Evolutionary conservation across 164 flowering plant genomes (phyloP).

Genomic region (Tinospora cordifolia): DNA sequence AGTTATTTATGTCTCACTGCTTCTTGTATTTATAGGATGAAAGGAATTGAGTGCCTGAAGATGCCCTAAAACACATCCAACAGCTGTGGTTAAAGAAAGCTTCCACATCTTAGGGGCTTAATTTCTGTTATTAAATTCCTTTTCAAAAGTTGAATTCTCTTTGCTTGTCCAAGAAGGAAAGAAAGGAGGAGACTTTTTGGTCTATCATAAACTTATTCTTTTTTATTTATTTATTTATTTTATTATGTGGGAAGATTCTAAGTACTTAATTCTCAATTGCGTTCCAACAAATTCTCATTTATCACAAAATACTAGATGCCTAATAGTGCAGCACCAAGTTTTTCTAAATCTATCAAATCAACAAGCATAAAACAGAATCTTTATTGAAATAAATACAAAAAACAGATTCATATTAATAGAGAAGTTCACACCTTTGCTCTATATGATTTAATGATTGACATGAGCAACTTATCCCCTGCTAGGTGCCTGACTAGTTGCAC

Average conservation of each 20-base stretch:
- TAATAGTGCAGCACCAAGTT: neutral
- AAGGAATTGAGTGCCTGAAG: neutral
- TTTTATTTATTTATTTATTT: too few relatives aligned
- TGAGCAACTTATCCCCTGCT: conserved; percentile 61
- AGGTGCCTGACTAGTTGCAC: conserved; percentile 44
- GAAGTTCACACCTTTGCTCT: conserved; percentile 15
- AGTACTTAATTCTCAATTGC: too few relatives aligned
- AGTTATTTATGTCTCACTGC: neutral
- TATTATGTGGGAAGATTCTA: too few relatives aligned
- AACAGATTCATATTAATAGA: neutral
- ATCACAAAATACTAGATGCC: neutral
- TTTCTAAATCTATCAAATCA: neutral
- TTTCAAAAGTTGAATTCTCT: too few relatives aligned
- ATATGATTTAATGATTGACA: conserved; percentile 40
- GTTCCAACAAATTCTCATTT: too few relatives aligned
- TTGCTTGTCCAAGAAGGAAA: neutral
- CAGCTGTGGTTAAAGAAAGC: neutral
- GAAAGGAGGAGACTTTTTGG: neutral
- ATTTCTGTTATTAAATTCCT: neutral
- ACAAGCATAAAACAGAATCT: neutral
- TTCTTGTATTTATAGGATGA: neutral
- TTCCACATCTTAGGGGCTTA: neutral
- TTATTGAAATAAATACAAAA: too few relatives aligned
- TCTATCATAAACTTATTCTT: neutral
- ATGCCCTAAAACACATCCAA: neutral